Conservation (phyloP, 1,284 basidiomycete species). For the Rhodotorula glutinis region DNA sequence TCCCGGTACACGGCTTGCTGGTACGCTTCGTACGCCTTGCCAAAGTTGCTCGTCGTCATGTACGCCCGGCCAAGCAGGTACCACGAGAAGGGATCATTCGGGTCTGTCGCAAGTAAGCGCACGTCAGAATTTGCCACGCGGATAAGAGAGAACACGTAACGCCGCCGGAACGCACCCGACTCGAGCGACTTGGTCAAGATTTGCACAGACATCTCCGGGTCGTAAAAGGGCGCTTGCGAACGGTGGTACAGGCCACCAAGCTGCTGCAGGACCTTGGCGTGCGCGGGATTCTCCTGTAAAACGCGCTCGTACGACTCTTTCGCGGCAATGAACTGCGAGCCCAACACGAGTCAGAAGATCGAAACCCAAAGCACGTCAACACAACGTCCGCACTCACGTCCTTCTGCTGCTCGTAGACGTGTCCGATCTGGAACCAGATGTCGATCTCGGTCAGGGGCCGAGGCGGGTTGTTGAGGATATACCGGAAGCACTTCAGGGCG, state of each 20-base stretch:
- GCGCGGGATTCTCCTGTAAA: constrained; percentile 83
- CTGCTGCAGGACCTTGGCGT: constrained; percentile 96
- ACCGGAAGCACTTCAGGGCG: constrained; percentile 71
- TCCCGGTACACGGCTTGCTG: constrained; percentile 99
- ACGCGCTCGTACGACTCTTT: constrained; percentile 98
- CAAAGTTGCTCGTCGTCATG: constrained; percentile 98
- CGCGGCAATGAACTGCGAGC: constrained; percentile 71
- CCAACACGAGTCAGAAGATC: too few relatives aligned
- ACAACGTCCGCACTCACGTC: constrained; percentile 61
- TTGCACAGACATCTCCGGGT: constrained; percentile 88
- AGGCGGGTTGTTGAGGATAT: constrained; percentile 91
- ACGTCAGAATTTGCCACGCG: neutral
- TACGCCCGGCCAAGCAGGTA: constrained; percentile 96
- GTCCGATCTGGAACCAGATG: constrained; percentile 99
- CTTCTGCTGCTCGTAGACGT: constrained; percentile 95
- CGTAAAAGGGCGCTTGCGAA: constrained; percentile 86
- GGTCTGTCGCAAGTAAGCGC: constrained; percentile 56
- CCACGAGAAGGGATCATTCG: constrained; percentile 97
- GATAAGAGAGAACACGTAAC: too few relatives aligned
- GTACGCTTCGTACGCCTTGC: constrained; percentile 99
- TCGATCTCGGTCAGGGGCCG: constrained; percentile 93
- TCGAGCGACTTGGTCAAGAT: constrained; percentile 93
- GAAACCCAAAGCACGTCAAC: too few relatives aligned
- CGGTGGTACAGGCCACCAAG: constrained; percentile 98
- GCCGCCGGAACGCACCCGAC: constrained; percentile 62